Conservation (phyloP, 2,329 filamentous ascomycete species). For the Fusarium siculi region DNA sequence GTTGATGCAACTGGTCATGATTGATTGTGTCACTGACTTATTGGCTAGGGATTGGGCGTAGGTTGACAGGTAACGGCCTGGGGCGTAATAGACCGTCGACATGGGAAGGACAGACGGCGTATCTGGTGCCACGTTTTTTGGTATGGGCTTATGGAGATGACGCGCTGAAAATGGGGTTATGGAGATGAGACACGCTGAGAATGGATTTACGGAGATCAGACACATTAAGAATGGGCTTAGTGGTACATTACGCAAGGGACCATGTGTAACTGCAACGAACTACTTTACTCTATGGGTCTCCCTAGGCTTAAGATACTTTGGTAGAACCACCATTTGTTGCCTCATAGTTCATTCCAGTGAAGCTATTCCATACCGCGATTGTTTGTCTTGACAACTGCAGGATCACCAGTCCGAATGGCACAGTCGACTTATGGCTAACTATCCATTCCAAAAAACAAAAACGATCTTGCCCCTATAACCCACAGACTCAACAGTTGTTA, state of each 20-base stretch:
- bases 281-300: not conserved
- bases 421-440: not conserved
- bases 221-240: not conserved
- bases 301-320: not conserved
- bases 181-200: no score
- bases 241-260: not conserved
- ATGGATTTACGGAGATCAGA: not conserved
- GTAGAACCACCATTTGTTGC: not conserved
- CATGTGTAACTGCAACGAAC: not conserved
- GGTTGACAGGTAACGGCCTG: no score
- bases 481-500: conserved; percentile 5
- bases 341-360: not conserved
- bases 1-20: not conserved
- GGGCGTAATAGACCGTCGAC: not conserved
- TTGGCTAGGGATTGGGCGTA: not conserved
- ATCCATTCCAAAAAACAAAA: not conserved
- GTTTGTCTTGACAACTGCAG: not conserved
- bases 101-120: not conserved
- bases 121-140: not conserved
- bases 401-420: not conserved
- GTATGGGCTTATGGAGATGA: not conserved
- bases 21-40: not conserved
- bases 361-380: not conserved
- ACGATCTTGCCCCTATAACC: not conserved
- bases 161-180: no score